These are phyloP conservation scores for Mrakia gelida DNA, from an alignment of 768 basidiomycete species.

Conservation along the genomic window DNA sequence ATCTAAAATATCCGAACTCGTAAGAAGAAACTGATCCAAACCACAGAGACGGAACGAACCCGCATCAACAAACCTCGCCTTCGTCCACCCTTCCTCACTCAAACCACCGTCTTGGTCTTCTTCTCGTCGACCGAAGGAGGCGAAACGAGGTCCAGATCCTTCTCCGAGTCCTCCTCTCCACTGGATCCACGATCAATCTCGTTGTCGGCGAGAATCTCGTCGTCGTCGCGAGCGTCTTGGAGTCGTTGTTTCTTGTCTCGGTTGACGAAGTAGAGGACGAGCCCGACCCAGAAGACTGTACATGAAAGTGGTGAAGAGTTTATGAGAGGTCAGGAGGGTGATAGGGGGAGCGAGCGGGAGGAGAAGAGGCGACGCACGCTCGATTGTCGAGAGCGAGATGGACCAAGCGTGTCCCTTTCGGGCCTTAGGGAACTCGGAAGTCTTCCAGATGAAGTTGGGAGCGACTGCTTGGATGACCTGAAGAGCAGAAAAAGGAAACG, in stretches of 20 bases:
- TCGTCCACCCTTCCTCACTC: no score
- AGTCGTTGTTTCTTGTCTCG: not conserved
- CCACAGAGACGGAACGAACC: no score
- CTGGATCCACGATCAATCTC: not conserved
- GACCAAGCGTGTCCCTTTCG: slow-evolving; percentile 17
- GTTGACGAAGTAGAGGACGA: not conserved
- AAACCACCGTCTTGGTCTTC: not conserved
- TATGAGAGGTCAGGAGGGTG: not conserved
- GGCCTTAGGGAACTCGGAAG: slow-evolving; percentile 21
- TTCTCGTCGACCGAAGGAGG: not conserved
- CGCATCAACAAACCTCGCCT: no score
- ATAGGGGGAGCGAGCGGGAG: not conserved
- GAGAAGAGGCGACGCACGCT: not conserved
- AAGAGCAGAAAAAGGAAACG: not conserved
- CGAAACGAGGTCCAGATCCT: not conserved
- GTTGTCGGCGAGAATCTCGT: not conserved
- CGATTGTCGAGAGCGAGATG: slow-evolving; percentile 3
- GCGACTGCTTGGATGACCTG: slow-evolving; percentile 23
- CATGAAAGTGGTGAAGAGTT: not conserved
- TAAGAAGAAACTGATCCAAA: no score
- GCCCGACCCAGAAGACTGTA: not conserved
- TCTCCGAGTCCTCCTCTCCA: not conserved
- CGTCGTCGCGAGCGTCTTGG: not conserved
- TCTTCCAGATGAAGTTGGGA: slow-evolving; percentile 27
- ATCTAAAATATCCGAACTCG: no score